A percentile compares a stretch with the other conserved stretches of the same genome.
Evolutionary conservation across 139 green algal species (phyloP).

Genomic region (Auxenochlorella protothecoides): DNA sequence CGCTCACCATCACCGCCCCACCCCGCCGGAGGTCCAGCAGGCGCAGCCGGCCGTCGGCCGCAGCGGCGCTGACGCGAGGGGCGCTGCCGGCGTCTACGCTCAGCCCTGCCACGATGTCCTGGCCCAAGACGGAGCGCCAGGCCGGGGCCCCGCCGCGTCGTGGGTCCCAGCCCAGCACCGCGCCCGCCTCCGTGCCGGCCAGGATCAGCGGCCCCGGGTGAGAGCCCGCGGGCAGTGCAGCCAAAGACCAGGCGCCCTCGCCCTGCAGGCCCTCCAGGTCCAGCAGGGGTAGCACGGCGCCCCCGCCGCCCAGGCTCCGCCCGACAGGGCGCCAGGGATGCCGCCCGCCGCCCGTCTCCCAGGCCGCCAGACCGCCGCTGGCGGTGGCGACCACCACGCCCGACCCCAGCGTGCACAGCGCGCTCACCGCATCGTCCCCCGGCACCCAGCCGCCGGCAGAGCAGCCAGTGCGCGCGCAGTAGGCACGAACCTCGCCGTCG

Average conservation of each 20-base stretch:
- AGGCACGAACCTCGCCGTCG: slow-evolving; percentile 24
- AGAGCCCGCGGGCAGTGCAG: not conserved
- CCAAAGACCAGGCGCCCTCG: not conserved
- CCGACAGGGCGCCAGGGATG: too few species aligned
- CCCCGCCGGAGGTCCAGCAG: too few species aligned
- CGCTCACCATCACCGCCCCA: not conserved
- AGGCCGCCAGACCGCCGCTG: not conserved
- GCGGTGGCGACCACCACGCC: too few species aligned
- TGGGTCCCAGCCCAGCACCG: not conserved
- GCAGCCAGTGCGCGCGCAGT: too few species aligned
- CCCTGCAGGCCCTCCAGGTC: not conserved
- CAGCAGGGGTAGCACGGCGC: not conserved
- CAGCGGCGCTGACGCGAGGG: not conserved
- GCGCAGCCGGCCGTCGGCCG: not conserved
- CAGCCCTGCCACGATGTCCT: too few species aligned
- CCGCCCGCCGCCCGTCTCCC: not conserved
- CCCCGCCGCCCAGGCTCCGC: not conserved
- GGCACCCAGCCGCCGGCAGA: too few species aligned
- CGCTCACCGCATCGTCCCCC: too few species aligned
- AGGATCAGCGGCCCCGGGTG: slow-evolving; percentile 10
- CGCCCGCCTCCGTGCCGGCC: not conserved
- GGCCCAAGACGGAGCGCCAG: too few species aligned
- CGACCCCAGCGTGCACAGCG: too few species aligned
- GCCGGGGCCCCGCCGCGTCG: too few species aligned
- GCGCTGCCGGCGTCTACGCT: not conserved